These are phyloP conservation scores for Cardamine resedifolia DNA, from an alignment of 345 rosid species.

Conservation along the genomic window DNA sequence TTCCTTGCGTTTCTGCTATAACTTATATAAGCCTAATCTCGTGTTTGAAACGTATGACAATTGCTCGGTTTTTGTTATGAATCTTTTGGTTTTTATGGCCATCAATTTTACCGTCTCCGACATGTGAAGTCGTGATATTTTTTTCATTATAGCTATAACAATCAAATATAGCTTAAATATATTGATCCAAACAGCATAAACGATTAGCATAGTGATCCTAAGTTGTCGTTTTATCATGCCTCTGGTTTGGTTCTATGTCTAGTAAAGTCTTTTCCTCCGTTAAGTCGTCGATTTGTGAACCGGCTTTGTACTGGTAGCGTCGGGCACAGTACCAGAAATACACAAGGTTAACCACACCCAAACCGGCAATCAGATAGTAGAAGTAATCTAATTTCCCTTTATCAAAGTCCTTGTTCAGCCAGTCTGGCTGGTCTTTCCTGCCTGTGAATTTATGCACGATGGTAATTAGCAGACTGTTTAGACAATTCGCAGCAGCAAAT, in stretches of 20 bases:
- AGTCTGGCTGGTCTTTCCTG: constrained; percentile 43
- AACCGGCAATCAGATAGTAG: constrained; percentile 52
- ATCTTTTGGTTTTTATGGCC: background rate
- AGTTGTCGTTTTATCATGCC: background rate
- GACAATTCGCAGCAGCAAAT: constrained; percentile 41
- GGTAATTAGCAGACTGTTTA: constrained; percentile 41
- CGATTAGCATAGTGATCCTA: background rate
- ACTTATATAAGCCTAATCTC: constrained; percentile 17
- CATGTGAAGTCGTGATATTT: constrained; percentile 1
- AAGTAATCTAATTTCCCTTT: constrained; percentile 57
- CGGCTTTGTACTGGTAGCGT: constrained; percentile 47
- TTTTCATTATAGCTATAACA: background rate
- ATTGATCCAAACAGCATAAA: background rate
- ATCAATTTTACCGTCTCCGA: constrained; percentile 7
- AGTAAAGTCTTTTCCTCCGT: background rate
- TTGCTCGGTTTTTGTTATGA: constrained; percentile 26
- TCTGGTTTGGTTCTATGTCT: constrained; percentile 23
- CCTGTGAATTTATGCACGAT: constrained; percentile 46
- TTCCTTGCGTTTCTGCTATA: background rate
- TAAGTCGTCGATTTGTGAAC: constrained; percentile 11
- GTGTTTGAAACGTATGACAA: constrained; percentile 23
- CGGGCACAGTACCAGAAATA: constrained; percentile 50
- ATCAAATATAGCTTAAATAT: background rate
- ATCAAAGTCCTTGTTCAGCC: constrained; percentile 55
- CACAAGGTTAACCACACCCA: constrained; percentile 47